These are phyloP conservation scores for Saccharomyces hybrid DNA, from an alignment of 1,139 yeast species.

Conservation along the genomic window DNA sequence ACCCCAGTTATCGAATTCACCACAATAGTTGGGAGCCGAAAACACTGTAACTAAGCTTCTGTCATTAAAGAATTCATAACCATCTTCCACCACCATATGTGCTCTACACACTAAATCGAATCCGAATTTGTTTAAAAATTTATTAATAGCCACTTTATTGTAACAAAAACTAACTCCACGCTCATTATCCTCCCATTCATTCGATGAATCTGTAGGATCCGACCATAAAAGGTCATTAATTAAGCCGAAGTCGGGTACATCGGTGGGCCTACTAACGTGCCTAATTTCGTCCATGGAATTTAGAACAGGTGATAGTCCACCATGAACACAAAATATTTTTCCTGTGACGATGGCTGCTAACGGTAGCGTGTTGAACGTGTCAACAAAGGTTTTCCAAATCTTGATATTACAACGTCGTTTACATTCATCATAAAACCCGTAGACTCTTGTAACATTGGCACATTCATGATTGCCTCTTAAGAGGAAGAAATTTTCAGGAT, in stretches of 20 bases:
- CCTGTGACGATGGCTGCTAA: constrained; percentile 89
- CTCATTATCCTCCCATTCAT: constrained; percentile 95
- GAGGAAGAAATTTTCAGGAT: constrained; percentile 85
- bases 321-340: constrained; percentile 89
- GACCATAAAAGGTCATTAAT: constrained; percentile 86
- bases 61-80: constrained; percentile 88
- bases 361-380: constrained; percentile 83
- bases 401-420: constrained; percentile 80
- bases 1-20: constrained; percentile 95
- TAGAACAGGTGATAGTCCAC: constrained; percentile 82
- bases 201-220: constrained; percentile 87
- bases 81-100: constrained; percentile 95
- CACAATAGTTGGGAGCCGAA: constrained; percentile 91
- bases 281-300: constrained; percentile 82
- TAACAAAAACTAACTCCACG: constrained; percentile 90
- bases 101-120: constrained; percentile 90
- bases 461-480: constrained; percentile 93
- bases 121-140: constrained; percentile 72
- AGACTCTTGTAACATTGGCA: constrained; percentile 84
- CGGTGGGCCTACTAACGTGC: constrained; percentile 82
- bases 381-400: constrained; percentile 84
- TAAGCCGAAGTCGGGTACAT: constrained; percentile 87
- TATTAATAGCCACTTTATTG: constrained; percentile 80
- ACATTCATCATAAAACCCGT: constrained; percentile 92
- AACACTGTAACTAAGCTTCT: constrained; percentile 83